phyloP scores from a whole-genome alignment of 139 green algal species.

The Pleodorina starrii region DNA sequence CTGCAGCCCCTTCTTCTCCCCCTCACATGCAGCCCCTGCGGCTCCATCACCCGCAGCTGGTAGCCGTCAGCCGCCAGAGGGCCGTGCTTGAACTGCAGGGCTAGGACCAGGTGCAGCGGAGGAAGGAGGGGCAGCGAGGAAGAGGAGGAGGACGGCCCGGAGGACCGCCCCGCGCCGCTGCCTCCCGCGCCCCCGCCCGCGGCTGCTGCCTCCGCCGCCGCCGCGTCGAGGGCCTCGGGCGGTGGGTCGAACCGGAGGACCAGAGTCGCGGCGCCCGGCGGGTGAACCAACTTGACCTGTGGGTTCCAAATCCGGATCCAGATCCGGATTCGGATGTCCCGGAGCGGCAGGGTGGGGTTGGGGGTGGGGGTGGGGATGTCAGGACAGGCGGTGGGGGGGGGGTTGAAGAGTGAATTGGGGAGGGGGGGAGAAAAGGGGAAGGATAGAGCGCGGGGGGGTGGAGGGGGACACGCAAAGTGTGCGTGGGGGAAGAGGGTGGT shows the following conservation, averaged over 20 bases:
- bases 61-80: conserved; percentile 1
- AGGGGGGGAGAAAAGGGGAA: neutral
- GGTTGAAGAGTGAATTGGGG: neutral
- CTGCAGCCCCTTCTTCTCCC: neutral
- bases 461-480: too few relatives aligned
- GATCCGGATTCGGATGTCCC: neutral
- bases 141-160: too few relatives aligned
- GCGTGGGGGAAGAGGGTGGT: too few relatives aligned
- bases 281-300: conserved; percentile 11
- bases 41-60: neutral
- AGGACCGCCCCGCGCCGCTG: too few relatives aligned
- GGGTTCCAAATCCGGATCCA: neutral
- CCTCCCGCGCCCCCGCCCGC: too few relatives aligned
- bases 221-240: neutral
- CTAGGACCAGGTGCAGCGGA: neutral
- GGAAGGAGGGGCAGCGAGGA: neutral
- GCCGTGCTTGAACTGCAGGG: neutral
- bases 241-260: neutral
- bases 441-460: too few relatives aligned
- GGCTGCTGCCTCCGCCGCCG: neutral
- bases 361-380: too few relatives aligned
- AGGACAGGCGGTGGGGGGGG: too few relatives aligned
- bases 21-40: neutral
- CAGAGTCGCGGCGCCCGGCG: neutral
- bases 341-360: too few relatives aligned